Percentiles rank a stretch among this genome's conserved stretches.
phyloP scores from a whole-genome alignment of 164 flowering plant species.

The Magnolia kwangsiensis region DNA sequence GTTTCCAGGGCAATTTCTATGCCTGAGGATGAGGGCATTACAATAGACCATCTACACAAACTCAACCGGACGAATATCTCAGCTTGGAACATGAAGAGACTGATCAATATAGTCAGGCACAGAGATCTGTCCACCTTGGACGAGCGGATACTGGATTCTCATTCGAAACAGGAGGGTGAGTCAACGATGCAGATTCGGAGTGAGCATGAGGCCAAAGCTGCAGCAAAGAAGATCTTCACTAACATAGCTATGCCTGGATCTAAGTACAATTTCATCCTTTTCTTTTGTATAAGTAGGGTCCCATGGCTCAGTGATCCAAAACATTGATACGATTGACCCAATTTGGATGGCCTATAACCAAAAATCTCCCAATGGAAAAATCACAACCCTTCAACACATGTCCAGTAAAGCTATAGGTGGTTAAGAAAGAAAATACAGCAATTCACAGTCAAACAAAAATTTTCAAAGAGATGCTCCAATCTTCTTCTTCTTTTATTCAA shows the following conservation, averaged over 20 bases:
- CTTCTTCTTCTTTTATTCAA: too few relatives aligned
- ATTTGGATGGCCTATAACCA: too few relatives aligned
- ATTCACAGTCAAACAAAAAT: too few relatives aligned
- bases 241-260: slow-evolving; percentile 49
- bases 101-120: slow-evolving; percentile 49
- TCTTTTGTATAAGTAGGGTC: background rate
- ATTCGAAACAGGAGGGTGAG: slow-evolving; percentile 28
- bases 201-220: slow-evolving; percentile 54
- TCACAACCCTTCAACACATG: too few relatives aligned
- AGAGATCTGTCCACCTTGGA: slow-evolving; percentile 43
- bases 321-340: too few relatives aligned
- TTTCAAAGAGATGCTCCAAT: too few relatives aligned
- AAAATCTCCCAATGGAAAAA: too few relatives aligned
- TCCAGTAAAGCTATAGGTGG: too few relatives aligned
- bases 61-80: slow-evolving; percentile 58
- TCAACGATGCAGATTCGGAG: slow-evolving; percentile 35
- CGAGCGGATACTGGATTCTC: slow-evolving; percentile 34
- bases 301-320: background rate
- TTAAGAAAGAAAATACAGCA: too few relatives aligned
- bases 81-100: slow-evolving; percentile 71
- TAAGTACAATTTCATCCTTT: slow-evolving; percentile 23
- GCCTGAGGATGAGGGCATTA: slow-evolving; percentile 31
- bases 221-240: slow-evolving; percentile 53
- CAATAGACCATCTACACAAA: slow-evolving; percentile 54
- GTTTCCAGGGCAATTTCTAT: slow-evolving; percentile 19